A percentile compares a stretch with the other conserved stretches of the same genome.
These are phyloP conservation scores for Botryotinia globosa DNA, from an alignment of 2,329 filamentous ascomycete species.

Conservation along the genomic window DNA sequence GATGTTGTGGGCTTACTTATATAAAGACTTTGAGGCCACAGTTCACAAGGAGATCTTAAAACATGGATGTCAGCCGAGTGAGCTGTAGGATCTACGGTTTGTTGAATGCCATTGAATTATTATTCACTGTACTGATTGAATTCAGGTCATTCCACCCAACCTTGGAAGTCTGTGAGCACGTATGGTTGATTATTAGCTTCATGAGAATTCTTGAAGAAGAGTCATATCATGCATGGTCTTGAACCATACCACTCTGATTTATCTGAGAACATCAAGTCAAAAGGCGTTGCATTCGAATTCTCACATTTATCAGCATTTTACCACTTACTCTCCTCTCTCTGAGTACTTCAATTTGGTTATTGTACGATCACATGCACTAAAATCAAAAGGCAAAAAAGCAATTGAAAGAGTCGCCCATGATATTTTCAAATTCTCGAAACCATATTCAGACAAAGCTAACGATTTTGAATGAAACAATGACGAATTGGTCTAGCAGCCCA, in stretches of 20 bases:
- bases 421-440: not conserved
- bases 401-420: not conserved
- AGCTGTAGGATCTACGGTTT: not conserved
- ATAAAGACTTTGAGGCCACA: not conserved
- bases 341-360: not conserved
- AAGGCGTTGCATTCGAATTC: not conserved
- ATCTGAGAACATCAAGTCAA: not conserved
- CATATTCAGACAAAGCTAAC: not conserved
- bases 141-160: not conserved
- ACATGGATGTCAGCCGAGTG: not conserved
- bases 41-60: not conserved
- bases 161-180: not conserved
- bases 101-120: rapidly evolving
- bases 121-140: not conserved
- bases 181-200: not conserved
- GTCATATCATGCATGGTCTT: not conserved
- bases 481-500: not conserved
- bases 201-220: not conserved
- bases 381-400: not conserved
- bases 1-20: not conserved
- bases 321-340: not conserved
- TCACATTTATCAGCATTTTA: not conserved
- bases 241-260: not conserved
- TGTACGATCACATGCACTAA: not conserved
- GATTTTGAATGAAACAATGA: not conserved